These are phyloP conservation scores for Rhamnella rubrinervis DNA, from an alignment of 331 rosid genomes.

Conservation along the genomic window DNA sequence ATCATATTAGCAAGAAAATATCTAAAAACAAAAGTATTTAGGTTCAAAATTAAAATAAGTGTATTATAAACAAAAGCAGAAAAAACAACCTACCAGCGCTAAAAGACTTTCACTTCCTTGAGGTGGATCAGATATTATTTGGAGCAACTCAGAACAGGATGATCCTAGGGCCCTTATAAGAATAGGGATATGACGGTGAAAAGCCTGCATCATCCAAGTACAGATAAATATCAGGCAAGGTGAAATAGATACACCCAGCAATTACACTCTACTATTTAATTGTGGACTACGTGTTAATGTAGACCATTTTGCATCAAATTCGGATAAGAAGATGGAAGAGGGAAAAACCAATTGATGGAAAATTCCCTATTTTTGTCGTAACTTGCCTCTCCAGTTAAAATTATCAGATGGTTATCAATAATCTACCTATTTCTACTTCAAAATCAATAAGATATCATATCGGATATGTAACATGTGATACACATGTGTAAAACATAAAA, in stretches of 20 bases:
- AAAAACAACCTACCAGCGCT: slow-evolving; percentile 56
- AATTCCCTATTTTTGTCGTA: too few relatives aligned
- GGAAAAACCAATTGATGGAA: too few relatives aligned
- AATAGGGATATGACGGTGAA: slow-evolving; percentile 91
- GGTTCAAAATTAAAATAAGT: not conserved
- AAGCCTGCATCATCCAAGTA: slow-evolving; percentile 59
- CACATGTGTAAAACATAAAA: too few relatives aligned
- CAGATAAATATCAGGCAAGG: slow-evolving; percentile 19
- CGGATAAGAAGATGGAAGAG: too few relatives aligned
- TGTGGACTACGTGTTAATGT: too few relatives aligned
- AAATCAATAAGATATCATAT: too few relatives aligned
- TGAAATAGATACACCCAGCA: slow-evolving; percentile 6
- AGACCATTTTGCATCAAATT: too few relatives aligned
- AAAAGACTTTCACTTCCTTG: slow-evolving; percentile 96
- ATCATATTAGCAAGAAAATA: not conserved
- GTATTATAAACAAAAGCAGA: slow-evolving; percentile 16
- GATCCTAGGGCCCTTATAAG: slow-evolving; percentile 89
- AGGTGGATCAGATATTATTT: slow-evolving; percentile 90
- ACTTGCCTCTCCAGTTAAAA: too few relatives aligned
- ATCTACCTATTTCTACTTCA: not conserved
- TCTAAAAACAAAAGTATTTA: not conserved
- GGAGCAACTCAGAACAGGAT: slow-evolving; percentile 77
- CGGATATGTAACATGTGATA: too few relatives aligned
- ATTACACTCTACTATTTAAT: too few relatives aligned
- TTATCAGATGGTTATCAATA: not conserved